phyloP scores from a whole-genome alignment of 208 protist genomes.

The Leishmania martiniquensis region DNA sequence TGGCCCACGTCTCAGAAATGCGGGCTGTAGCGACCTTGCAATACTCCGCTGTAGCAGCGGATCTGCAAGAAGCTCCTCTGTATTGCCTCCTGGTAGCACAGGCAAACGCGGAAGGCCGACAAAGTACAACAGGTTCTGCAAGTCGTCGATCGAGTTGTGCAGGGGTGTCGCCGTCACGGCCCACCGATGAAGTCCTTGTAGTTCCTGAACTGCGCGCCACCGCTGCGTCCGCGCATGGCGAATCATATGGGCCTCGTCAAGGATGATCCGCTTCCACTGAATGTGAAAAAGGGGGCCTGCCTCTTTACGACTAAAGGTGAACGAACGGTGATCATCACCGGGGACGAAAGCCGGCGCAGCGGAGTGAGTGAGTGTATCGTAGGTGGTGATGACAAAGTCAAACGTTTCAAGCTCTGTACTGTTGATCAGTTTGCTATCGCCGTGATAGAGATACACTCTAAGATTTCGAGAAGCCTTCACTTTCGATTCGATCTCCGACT shows the following conservation, averaged over 20 bases:
- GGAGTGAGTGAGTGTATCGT: slow-evolving; percentile 88
- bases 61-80: slow-evolving; percentile 82
- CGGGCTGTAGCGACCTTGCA: slow-evolving; percentile 86
- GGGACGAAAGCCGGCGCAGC: slow-evolving; percentile 62
- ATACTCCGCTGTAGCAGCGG: slow-evolving; percentile 78
- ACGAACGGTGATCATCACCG: slow-evolving; percentile 59
- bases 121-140: slow-evolving; percentile 92
- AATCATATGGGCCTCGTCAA: slow-evolving; percentile 96
- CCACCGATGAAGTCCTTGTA: slow-evolving; percentile 89
- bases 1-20: slow-evolving; percentile 84
- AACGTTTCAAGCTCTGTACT: slow-evolving; percentile 81
- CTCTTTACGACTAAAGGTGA: slow-evolving; percentile 61
- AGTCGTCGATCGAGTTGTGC: slow-evolving; percentile 94
- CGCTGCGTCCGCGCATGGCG: slow-evolving; percentile 86
- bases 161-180: slow-evolving; percentile 94
- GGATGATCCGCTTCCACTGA: slow-evolving; percentile 93
- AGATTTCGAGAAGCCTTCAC: slow-evolving; percentile 55
- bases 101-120: slow-evolving; percentile 78
- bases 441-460: slow-evolving; percentile 85
- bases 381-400: slow-evolving; percentile 95
- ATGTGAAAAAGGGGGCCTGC: slow-evolving; percentile 87
- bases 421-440: slow-evolving; percentile 68
- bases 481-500: slow-evolving; percentile 87
- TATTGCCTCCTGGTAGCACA: slow-evolving; percentile 64
- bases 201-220: slow-evolving; percentile 80